phyloP scores from a whole-genome alignment of 2,329 filamentous ascomycete species.

The Pseudogymnoascus sp. region DNA sequence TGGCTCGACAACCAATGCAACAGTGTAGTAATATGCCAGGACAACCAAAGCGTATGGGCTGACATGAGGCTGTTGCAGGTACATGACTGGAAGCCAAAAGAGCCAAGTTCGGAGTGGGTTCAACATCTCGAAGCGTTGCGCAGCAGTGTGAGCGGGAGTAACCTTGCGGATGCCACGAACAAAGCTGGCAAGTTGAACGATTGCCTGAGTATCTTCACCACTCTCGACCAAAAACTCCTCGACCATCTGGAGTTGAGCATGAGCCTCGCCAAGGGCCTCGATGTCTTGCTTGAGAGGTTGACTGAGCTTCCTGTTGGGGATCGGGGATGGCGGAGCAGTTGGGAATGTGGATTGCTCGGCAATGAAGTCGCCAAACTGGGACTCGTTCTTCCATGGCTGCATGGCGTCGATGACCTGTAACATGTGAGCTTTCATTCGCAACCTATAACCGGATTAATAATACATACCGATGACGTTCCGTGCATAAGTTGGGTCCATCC shows the following conservation, averaged over 20 bases:
- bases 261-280: conserved; percentile 57
- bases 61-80: conserved; percentile 67
- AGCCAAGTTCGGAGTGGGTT: conserved; percentile 86
- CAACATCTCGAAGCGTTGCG: conserved; percentile 83
- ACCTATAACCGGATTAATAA: conserved; percentile 8
- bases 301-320: conserved; percentile 48
- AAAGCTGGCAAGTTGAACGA: conserved; percentile 64
- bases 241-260: conserved; percentile 59
- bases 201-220: conserved; percentile 59
- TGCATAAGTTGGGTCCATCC: conserved; percentile 91
- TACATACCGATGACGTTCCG: conserved; percentile 75
- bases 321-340: conserved; percentile 55
- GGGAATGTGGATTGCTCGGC: conserved; percentile 68
- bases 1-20: conserved; percentile 79
- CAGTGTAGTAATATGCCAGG: conserved; percentile 85
- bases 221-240: conserved; percentile 61
- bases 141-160: conserved; percentile 59
- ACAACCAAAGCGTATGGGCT: conserved; percentile 74
- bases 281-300: conserved; percentile 63
- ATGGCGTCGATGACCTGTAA: conserved; percentile 77
- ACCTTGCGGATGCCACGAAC: conserved; percentile 65
- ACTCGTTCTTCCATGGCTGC: conserved; percentile 86
- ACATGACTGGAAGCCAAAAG: conserved; percentile 86
- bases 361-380: conserved; percentile 75
- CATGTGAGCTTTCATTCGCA: conserved; percentile 21